Evolutionary conservation across 202 grass and related monocot species (phyloP), one percentile per base, ranked within the genome.

Genomic region (Zizania palustris): DNA sequence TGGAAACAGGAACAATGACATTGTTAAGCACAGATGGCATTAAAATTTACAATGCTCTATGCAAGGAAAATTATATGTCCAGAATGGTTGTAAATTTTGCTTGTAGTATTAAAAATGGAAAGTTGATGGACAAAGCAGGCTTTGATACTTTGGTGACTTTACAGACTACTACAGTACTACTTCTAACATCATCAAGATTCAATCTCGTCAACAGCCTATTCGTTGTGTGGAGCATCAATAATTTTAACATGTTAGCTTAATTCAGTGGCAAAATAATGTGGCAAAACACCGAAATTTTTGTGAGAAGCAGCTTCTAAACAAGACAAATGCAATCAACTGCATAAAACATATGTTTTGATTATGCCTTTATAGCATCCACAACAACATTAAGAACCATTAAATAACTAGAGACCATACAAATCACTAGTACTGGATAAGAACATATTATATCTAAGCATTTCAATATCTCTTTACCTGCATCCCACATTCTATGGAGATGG

Each of bases 401-500:
- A 45, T 71, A 55, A 54, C 38, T 40, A 64, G 75, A 11, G 33
- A 33, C 41, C 42, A 5, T 45, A 74, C 36, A 69, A 22, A 5
- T 66, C 35, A 42, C 28, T 77, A 66, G 36, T 49, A 58, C 34
- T 79, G 75, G 15, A 37, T 21, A 75, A 57, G 33, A 80, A 75
- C 13, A 84, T 4, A 63, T 11, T 42, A 62, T 80, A 80, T 19
- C 9, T 50, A 37, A 34, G 57, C 21, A 76, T 38, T 10, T 71
- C 5, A 51, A 45, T 63, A 69, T 80, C 5, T 74, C 28, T 55
- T 74, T 88, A 98, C 96, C 96, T 95, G 96, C 91, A 98, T 98
- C 15, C 96, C 91, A 55, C 96, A 98, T 81, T 98, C 96, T 78
- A 98, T 98, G 42, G 96, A 90, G 83, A 98, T 81, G 39, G 96